Percentiles rank a stretch among this genome's conserved stretches.
phyloP scores from a whole-genome alignment of 78 protist genomes.

The Dictyostelium purpureum region DNA sequence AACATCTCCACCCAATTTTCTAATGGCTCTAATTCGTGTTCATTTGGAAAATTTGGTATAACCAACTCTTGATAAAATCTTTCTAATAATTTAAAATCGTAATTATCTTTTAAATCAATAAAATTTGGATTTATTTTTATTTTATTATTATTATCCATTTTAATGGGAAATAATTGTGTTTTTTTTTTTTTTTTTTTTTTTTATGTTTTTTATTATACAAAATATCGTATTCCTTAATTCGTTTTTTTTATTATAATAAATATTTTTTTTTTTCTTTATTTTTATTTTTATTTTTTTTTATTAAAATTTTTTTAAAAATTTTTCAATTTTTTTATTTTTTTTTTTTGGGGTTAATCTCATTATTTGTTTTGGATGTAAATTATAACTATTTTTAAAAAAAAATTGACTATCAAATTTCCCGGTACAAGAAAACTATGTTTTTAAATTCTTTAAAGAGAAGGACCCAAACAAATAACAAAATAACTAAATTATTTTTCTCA shows the following conservation, averaged over 20 bases:
- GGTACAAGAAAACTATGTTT: too few relatives aligned
- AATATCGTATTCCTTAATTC: neutral
- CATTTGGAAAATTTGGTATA: conserved; percentile 62
- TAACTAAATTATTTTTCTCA: too few relatives aligned
- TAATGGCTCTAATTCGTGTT: conserved; percentile 60
- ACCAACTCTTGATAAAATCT: conserved; percentile 66
- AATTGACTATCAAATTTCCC: too few relatives aligned
- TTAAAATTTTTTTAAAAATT: neutral
- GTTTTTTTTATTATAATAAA: too few relatives aligned
- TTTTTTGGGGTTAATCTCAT: too few relatives aligned
- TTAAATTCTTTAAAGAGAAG: too few relatives aligned
- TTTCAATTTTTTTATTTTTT: too few relatives aligned
- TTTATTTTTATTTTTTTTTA: neutral
- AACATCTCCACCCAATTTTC: conserved; percentile 77
- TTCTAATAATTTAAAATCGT: neutral
- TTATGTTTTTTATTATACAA: neutral
- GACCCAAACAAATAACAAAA: too few relatives aligned
- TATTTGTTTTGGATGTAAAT: too few relatives aligned
- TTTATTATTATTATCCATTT: neutral
- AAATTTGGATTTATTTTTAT: neutral
- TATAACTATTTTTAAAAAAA: too few relatives aligned
- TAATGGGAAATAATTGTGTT: neutral
- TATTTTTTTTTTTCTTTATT: neutral
- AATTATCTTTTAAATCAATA: conserved; percentile 27
- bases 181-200: neutral